Evolutionary conservation across 2,329 filamentous ascomycete species (phyloP).

Genomic region (Biscogniauxia marginata): DNA sequence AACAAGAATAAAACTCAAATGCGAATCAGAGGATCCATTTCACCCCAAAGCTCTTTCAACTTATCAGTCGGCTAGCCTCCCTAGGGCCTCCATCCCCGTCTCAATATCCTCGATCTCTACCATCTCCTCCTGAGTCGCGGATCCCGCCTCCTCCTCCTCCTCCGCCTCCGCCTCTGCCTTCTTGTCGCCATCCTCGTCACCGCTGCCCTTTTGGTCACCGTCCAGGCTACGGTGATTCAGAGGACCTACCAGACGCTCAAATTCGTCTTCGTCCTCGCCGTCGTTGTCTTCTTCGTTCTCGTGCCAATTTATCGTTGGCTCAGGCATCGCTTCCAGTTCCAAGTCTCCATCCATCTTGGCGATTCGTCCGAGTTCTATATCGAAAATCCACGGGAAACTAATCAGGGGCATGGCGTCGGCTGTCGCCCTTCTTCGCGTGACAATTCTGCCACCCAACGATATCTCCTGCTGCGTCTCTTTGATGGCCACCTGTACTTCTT

Average conservation of each 20-base stretch:
- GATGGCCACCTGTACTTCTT: constrained; percentile 63
- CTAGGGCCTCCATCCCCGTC: constrained; percentile 36
- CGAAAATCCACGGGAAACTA: constrained; percentile 92
- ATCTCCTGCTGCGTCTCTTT: constrained; percentile 37
- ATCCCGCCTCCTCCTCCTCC: constrained; percentile 27
- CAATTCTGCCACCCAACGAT: constrained; percentile 37
- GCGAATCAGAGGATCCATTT: no score
- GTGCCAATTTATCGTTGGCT: constrained; percentile 3
- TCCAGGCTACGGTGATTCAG: constrained; percentile 9
- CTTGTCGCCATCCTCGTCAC: constrained; percentile 43
- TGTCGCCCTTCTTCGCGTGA: constrained; percentile 38
- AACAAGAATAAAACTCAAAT: no score
- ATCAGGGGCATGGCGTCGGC: constrained; percentile 71
- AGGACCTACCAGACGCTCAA: constrained; percentile 17
- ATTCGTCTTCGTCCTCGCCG: constrained; percentile 19
- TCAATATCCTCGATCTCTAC: neutral
- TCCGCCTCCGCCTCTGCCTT: constrained; percentile 35
- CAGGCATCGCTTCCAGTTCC: constrained; percentile 20
- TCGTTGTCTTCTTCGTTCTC: constrained; percentile 4
- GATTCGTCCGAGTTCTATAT: constrained; percentile 67
- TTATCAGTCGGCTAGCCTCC: constrained; percentile 3
- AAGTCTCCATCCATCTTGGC: constrained; percentile 48
- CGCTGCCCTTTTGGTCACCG: constrained; percentile 36
- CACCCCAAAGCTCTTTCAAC: no score
- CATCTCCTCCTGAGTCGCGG: neutral